Conservation (phyloP, 768 basidiomycete genomes). For the Lactarius vividus region DNA sequence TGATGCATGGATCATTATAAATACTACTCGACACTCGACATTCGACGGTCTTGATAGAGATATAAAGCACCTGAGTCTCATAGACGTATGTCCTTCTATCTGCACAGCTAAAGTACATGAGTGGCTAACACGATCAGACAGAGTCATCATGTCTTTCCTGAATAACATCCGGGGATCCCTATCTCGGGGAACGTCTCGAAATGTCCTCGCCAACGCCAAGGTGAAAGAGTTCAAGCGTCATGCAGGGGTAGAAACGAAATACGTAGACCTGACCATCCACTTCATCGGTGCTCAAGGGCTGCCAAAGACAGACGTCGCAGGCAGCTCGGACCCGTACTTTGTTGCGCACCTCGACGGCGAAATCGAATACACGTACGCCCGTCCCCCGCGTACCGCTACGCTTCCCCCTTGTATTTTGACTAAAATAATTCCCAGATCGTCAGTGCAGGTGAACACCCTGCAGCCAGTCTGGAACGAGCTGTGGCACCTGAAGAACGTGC, state of each 20-base stretch:
- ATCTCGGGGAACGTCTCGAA: constrained; percentile 28
- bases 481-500: constrained; percentile 74
- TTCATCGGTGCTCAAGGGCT: constrained; percentile 71
- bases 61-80: background rate
- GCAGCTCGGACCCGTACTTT: constrained; percentile 68
- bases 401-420: background rate
- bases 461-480: constrained; percentile 73
- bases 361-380: constrained; percentile 60
- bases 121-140: background rate
- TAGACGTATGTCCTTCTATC: background rate
- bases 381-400: background rate
- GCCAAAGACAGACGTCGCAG: constrained; percentile 68
- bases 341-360: constrained; percentile 61
- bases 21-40: background rate
- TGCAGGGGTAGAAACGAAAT: constrained; percentile 40
- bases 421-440: constrained; percentile 46
- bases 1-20: too few species aligned
- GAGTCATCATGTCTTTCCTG: constrained; percentile 1
- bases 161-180: constrained; percentile 12
- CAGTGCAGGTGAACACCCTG: constrained; percentile 54
- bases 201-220: constrained; percentile 36
- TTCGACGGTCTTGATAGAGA: background rate
- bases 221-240: constrained; percentile 36
- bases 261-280: constrained; percentile 59
- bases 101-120: background rate